Conservation (phyloP, 2,329 filamentous ascomycete species). For the Apiospora hydei region DNA sequence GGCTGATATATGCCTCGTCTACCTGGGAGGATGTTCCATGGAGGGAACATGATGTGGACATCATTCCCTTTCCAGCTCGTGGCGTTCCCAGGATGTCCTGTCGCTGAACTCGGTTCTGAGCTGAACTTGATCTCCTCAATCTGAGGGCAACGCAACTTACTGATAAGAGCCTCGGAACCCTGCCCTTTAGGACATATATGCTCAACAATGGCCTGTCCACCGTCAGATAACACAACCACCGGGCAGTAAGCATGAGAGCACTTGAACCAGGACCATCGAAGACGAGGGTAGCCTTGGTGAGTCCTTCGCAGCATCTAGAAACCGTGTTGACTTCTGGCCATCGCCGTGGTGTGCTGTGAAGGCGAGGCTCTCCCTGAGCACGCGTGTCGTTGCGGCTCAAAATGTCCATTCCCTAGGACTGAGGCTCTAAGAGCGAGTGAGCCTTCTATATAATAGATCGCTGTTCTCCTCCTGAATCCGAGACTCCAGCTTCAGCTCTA, state of each 20-base stretch:
- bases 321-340: not conserved
- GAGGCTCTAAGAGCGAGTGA: not conserved
- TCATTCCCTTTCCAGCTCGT: slow-evolving; percentile 3
- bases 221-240: not conserved
- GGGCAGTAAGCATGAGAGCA: not conserved
- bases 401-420: not conserved
- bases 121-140: not conserved
- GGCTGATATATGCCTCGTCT: slow-evolving; percentile 2
- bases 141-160: not conserved
- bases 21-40: not conserved
- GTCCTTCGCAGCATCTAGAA: not conserved
- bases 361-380: not conserved
- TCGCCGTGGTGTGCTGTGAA: not conserved
- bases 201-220: not conserved
- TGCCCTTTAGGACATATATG: not conserved
- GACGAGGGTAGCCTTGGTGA: not conserved
- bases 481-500: not conserved
- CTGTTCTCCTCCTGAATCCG: not conserved
- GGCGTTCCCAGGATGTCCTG: slow-evolving; percentile 2
- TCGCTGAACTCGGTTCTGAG: not conserved
- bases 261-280: not conserved
- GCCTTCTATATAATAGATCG: not conserved
- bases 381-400: not conserved
- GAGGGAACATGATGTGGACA: not conserved
- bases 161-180: not conserved